Conservation (phyloP, 2,329 filamentous ascomycete species). For the Epichloe brachyelytri region DNA sequence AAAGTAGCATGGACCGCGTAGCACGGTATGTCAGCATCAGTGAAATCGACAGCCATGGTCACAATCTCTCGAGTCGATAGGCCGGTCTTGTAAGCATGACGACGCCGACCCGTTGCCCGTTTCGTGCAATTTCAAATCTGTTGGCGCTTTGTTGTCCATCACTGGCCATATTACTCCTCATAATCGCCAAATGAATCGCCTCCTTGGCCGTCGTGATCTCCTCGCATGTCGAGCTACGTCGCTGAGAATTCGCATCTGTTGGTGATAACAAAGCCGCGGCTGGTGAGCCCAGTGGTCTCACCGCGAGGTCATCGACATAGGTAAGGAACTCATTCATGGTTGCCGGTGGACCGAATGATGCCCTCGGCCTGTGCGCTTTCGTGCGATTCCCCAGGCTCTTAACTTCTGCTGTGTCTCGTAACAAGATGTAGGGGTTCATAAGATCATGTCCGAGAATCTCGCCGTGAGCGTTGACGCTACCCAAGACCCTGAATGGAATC, state of each 20-base stretch:
- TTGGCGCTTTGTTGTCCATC: slow-evolving; percentile 72
- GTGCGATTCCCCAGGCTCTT: slow-evolving; percentile 25
- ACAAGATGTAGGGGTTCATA: slow-evolving; percentile 83
- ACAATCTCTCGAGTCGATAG: slow-evolving; percentile 79
- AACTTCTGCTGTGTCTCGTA: slow-evolving; percentile 68
- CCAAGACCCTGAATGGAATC: slow-evolving; percentile 82
- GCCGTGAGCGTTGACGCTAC: slow-evolving; percentile 79
- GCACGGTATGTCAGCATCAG: slow-evolving; percentile 61
- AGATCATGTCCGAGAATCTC: slow-evolving; percentile 87
- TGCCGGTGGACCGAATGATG: slow-evolving; percentile 18
- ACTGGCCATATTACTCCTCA: slow-evolving; percentile 60
- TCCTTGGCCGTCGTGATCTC: slow-evolving; percentile 59
- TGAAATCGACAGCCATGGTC: slow-evolving; percentile 74
- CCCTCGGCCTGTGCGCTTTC: slow-evolving; percentile 17
- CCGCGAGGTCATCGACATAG: slow-evolving; percentile 66
- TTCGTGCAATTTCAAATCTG: slow-evolving; percentile 86
- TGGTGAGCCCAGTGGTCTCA: slow-evolving; percentile 40
- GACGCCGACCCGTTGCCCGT: slow-evolving; percentile 81
- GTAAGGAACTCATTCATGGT: slow-evolving; percentile 55
- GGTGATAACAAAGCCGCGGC: slow-evolving; percentile 57
- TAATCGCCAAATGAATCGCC: slow-evolving; percentile 80
- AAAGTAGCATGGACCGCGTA: slow-evolving; percentile 76
- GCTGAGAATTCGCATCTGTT: slow-evolving; percentile 44
- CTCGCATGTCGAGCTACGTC: slow-evolving; percentile 41
- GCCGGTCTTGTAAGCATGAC: slow-evolving; percentile 80